Evolutionary conservation across 2,329 filamentous ascomycete genomes (phyloP), one percentile per base, ranked within the genome.

Genomic region (Fonsecaea monophora): DNA sequence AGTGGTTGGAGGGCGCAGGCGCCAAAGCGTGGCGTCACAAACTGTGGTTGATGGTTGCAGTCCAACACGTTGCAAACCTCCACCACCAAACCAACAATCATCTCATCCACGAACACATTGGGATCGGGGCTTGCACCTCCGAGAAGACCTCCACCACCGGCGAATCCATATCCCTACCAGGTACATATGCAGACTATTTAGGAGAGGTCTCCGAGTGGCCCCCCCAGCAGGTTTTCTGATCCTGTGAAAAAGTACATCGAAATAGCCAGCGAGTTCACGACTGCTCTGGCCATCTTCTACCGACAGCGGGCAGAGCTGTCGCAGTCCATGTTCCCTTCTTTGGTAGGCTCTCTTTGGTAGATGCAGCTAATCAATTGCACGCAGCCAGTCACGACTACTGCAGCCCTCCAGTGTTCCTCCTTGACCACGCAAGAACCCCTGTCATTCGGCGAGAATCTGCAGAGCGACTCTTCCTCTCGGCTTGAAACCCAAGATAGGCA

Each of bases 401-500:
- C 45, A 21, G 45, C 45, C 45, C 45, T 50, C 18, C 45, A 25
- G 9, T 13, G 9, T 25, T 8, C 18, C 25, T 8, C 18, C 25
- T 34, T 55, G 53, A 55, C 30, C 30, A 21, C 13, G 35, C 25
- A 25, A 25, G 25, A n/a, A 9, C 53, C 53, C 53, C 53, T n/a
- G 53, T 55, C 53, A 8, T 50, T 50, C 25, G 12, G 45, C 45
- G 45, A 50, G 18, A 50, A 25, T 50, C 45, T 50, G 18, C 45
- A 50, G 1, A 25, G 18, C 18, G 25, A 30, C 21, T 18, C 40
- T 60, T 32, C 21, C 15, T 60, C 13, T 32, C 38, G 57, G 57
- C 18, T 8, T 58, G 8, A n/a, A 42, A 21, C 37, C 60, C 35
- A 18, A 56, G 53, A 62, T 55, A 55, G 50, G 60, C 60, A 62